Conservation (phyloP, 441 rosid species). For the Pelargonium cotyledonis region DNA sequence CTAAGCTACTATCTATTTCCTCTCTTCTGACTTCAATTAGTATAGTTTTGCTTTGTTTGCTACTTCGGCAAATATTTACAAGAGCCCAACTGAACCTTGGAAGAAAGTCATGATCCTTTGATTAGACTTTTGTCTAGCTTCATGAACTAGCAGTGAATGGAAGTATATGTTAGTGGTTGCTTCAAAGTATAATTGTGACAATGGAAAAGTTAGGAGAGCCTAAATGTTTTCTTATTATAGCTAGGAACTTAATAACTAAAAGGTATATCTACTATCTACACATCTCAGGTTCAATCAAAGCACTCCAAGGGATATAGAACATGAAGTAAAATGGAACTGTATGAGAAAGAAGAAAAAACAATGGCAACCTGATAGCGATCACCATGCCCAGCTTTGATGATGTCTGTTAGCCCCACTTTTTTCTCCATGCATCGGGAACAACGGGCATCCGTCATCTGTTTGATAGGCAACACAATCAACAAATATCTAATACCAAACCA, state of each 20-base stretch:
- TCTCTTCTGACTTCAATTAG: no score
- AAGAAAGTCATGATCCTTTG: neutral
- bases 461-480: conserved; percentile 21
- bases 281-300: neutral
- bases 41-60: no score
- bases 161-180: neutral
- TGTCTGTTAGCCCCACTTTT: conserved; percentile 75
- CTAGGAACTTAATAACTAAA: neutral
- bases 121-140: neutral
- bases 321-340: neutral
- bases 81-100: neutral
- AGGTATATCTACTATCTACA: neutral
- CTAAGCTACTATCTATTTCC: neutral
- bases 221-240: neutral
- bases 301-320: neutral
- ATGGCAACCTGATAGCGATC: conserved; percentile 78
- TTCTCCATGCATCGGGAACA: conserved; percentile 69
- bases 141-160: neutral
- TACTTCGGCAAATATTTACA: no score
- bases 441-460: conserved; percentile 85
- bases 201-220: neutral
- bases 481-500: neutral
- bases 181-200: neutral
- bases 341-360: neutral
- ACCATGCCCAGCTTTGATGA: conserved; percentile 92